phyloP scores from a whole-genome alignment of 352 stramenopile genomes.

The Globisporangium irregulare region DNA sequence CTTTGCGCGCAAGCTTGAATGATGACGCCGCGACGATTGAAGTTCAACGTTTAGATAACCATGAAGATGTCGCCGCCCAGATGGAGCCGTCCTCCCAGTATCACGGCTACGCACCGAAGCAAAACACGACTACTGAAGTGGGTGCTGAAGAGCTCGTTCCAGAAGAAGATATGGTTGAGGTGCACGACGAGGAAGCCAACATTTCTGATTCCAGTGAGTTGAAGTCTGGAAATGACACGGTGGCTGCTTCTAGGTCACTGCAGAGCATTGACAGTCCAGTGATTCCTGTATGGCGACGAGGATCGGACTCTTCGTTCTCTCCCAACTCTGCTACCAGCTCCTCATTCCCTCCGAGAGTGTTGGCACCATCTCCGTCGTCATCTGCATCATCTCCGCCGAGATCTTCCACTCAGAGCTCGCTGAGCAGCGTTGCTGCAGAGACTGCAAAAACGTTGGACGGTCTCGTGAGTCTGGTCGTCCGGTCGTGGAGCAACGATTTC shows the following conservation, averaged over 20 bases:
- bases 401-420: conserved; percentile 2
- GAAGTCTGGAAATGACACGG: not conserved
- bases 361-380: not conserved
- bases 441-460: conserved; percentile 17
- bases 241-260: not conserved
- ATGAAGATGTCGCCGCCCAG: not conserved
- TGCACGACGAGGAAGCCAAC: no score
- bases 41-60: not conserved
- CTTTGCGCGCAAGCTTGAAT: no score
- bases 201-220: not conserved
- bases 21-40: no score
- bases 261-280: conserved; percentile 5
- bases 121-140: not conserved
- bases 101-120: not conserved
- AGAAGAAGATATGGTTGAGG: not conserved
- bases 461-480: conserved; percentile 21
- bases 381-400: not conserved
- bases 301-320: not conserved
- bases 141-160: not conserved
- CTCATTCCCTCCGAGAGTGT: not conserved
- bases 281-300: not conserved
- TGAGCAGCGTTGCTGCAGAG: conserved; percentile 13
- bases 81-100: no score
- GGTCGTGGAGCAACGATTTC: conserved; percentile 18
- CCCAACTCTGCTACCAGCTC: not conserved